Conservation (phyloP, 176 grass and related monocot species). For the Eremochloa ophiuroides region DNA sequence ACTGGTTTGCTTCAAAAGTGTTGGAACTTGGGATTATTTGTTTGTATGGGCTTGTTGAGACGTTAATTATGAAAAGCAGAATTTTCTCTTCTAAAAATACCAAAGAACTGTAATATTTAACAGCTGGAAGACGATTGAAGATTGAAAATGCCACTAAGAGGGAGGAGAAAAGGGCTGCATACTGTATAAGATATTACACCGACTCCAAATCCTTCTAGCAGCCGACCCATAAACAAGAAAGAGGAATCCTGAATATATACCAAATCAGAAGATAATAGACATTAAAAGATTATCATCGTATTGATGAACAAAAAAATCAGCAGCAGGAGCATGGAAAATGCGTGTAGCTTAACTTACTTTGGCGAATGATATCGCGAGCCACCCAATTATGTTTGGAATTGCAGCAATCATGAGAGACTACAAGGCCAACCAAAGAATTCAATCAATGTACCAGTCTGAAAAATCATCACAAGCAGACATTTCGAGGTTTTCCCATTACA, state of each 20-base stretch:
- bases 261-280: constrained; percentile 2
- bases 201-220: constrained; percentile 96
- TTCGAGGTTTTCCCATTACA: not conserved
- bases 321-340: not conserved
- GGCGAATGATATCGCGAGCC: constrained; percentile 93
- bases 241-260: constrained; percentile 74
- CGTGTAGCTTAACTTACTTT: constrained; percentile 41
- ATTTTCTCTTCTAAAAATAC: not conserved
- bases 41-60: not conserved
- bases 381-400: constrained; percentile 93
- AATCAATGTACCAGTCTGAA: not conserved
- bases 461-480: not conserved
- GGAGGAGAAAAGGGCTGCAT: not conserved
- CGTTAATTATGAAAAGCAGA: not conserved
- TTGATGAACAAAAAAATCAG: not conserved
- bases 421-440: constrained; percentile 1
- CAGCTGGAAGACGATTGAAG: not conserved
- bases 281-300: not conserved
- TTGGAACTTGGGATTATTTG: not conserved
- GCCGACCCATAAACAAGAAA: constrained; percentile 91
- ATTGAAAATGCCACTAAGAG: not conserved
- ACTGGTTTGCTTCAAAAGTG: not conserved
- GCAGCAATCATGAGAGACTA: constrained; percentile 97
- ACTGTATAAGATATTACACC: constrained; percentile 87
- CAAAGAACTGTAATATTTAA: not conserved